Percentiles rank a stretch among this genome's conserved stretches.
Conservation (phyloP, 2,329 filamentous ascomycete genomes). For the Aspergillus quadricinctus region DNA sequence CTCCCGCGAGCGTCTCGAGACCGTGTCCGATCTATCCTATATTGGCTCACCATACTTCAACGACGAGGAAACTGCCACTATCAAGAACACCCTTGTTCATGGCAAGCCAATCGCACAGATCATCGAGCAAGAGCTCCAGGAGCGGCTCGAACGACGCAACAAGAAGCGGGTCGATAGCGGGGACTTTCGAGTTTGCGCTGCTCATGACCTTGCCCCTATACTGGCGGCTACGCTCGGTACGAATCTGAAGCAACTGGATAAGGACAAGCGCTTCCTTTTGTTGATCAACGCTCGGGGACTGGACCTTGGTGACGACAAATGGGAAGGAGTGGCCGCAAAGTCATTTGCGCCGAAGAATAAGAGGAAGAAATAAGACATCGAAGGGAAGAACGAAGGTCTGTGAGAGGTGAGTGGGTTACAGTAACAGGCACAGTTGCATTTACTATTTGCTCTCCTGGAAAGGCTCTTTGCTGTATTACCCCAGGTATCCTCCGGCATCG, state of each 20-base stretch:
- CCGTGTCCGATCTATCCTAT: slow-evolving; percentile 16
- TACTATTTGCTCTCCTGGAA: no score
- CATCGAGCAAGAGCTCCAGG: slow-evolving; percentile 7
- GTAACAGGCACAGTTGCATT: no score
- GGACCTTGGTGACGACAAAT: neutral
- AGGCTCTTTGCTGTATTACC: no score
- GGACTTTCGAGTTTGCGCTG: slow-evolving; percentile 32
- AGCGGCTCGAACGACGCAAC: slow-evolving; percentile 11
- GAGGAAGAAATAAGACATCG: neutral
- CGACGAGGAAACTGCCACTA: slow-evolving; percentile 10
- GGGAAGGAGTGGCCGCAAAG: slow-evolving; percentile 3
- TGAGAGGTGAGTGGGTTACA: neutral
- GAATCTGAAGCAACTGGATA: slow-evolving; percentile 22
- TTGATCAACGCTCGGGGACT: slow-evolving; percentile 8
- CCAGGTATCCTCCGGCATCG: no score
- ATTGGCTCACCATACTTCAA: slow-evolving; percentile 21
- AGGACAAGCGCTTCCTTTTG: slow-evolving; percentile 16
- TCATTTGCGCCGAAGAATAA: slow-evolving; percentile 2
- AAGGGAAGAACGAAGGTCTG: neutral
- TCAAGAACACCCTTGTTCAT: slow-evolving; percentile 8
- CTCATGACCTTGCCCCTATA: slow-evolving; percentile 30
- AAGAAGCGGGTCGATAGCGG: slow-evolving; percentile 26
- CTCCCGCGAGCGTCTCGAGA: slow-evolving; percentile 14
- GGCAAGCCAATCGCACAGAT: slow-evolving; percentile 13
- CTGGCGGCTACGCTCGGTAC: slow-evolving; percentile 25